Conservation (phyloP, 331 rosid genomes). For the Acacia pycnantha region DNA sequence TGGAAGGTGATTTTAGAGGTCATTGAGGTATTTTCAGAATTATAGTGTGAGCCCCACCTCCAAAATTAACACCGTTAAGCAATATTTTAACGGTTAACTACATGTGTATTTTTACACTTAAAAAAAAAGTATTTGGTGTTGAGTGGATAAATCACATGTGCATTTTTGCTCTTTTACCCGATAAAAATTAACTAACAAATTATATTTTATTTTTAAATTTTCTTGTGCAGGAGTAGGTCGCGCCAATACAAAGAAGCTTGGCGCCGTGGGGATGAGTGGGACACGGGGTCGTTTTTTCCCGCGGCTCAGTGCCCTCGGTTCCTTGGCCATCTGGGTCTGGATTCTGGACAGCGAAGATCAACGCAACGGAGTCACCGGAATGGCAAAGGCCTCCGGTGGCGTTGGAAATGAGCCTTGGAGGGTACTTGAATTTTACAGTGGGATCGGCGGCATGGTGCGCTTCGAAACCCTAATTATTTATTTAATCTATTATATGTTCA, state of each 20-base stretch:
- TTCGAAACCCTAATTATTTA: not conserved
- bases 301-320: not conserved
- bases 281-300: not conserved
- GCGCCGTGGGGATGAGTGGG: not conserved
- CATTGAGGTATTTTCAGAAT: too few species aligned
- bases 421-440: slow-evolving; percentile 92
- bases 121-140: too few species aligned
- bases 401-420: slow-evolving; percentile 45
- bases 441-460: slow-evolving; percentile 91
- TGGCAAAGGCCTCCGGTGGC: slow-evolving; percentile 42
- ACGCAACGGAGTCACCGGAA: not conserved
- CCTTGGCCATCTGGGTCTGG: not conserved
- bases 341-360: not conserved
- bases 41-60: too few species aligned
- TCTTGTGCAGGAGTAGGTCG: not conserved
- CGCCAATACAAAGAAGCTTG: not conserved
- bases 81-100: too few species aligned
- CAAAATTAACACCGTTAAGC: too few species aligned
- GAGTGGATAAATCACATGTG: too few species aligned
- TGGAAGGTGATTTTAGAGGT: too few species aligned
- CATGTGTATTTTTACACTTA: too few species aligned
- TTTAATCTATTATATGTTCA: not conserved
- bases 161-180: too few species aligned
- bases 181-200: not conserved
- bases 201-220: not conserved